Evolutionary conservation across 164 flowering plant species (phyloP), one percentile per base, ranked within the genome.

Genomic region (Sedum album): DNA sequence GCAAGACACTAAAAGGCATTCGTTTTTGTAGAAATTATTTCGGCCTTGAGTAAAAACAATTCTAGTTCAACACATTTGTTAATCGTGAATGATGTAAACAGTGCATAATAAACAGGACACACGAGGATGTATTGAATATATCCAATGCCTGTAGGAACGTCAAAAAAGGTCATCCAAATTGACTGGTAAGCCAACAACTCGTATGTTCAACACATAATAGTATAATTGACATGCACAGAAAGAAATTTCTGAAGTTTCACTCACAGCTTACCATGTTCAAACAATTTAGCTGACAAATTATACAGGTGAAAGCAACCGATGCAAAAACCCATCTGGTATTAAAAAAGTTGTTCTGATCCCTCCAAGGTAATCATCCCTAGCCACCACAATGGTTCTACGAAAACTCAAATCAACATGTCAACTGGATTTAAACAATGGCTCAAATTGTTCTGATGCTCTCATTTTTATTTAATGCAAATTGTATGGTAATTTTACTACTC

Each of bases 21-120:
- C 15, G 30, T 11, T 17, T 17, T 11, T 15, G 18, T 20, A 15
- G 53, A n/a, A 18, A 3, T 11, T 17, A 44, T n/a, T n/a, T n/a
- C n/a, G n/a, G n/a, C n/a, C n/a, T n/a, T 15, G 5, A 62, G 9
- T 11, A 11, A 36, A 62, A 44, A 62, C 6, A 20, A 62, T 31
- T 39, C 5, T 30, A 0, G 8, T 90, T 90, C 66, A 93, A 90
- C 98, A 90, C 91, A 76, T 96, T 93, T 31, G 98, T 96, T 0
- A 63, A 93, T 90, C 38, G 98, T 90, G 70, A 93, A 82, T 25
- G 90, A 76, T 68, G 98, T 93, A 79, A 93, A 93, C 86, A 87
- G 62, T 42, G 98, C 98, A 83, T 88, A 93, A 77, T 93, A 86
- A 68, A 93, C 87, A 9, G 98, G 98, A 73, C 96, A 93, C 74